Evolutionary conservation across 164 flowering plant genomes (phyloP).

Genomic region (Annona cherimola): DNA sequence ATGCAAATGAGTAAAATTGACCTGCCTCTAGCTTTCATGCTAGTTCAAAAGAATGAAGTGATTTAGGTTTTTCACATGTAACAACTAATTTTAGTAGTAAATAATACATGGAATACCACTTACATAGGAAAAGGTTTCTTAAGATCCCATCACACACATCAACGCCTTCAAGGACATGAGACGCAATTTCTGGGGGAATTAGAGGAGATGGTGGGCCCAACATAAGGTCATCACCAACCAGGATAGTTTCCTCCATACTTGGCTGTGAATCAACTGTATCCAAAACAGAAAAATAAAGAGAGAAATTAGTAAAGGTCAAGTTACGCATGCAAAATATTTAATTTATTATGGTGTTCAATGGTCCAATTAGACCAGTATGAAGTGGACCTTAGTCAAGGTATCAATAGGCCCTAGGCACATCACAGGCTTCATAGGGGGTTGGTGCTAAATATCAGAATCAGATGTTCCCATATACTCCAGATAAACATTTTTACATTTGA

Average conservation of each 20-base stretch:
- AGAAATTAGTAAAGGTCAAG: neutral
- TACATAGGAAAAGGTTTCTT: conserved; percentile 80
- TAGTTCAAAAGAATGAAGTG: neutral
- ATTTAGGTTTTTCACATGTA: neutral
- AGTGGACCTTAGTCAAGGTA: no score
- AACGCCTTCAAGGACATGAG: conserved; percentile 92
- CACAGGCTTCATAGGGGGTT: no score
- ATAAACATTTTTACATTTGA: no score
- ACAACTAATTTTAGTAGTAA: neutral
- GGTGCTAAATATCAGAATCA: no score
- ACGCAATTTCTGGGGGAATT: conserved; percentile 87
- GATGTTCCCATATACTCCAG: no score
- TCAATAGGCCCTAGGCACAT: no score
- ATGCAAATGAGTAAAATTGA: neutral
- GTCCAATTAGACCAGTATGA: no score
- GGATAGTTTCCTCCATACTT: conserved; percentile 83
- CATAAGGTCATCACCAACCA: conserved; percentile 98
- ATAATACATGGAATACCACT: conserved; percentile 17
- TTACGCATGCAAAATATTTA: no score
- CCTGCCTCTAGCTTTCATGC: neutral
- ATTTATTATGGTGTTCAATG: no score
- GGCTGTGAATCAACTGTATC: conserved; percentile 79
- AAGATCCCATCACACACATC: conserved; percentile 82
- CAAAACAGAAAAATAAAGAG: conserved; percentile 9
- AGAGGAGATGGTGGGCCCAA: conserved; percentile 95